Conservation (phyloP, 176 grass and related monocot species). For the Aegilops speltoides region DNA sequence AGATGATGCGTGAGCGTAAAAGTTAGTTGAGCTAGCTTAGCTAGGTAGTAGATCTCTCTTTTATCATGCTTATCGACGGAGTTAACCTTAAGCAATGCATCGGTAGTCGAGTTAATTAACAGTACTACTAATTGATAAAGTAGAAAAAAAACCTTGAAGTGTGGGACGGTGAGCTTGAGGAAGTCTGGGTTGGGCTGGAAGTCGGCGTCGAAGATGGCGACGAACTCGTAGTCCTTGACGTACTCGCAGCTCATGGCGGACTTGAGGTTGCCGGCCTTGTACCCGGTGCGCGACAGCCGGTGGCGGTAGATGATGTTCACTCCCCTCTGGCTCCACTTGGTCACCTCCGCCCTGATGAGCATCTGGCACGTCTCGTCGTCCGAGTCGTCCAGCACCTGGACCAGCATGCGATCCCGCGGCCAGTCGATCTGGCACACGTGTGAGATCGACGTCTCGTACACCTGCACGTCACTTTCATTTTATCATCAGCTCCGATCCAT, state of each 20-base stretch:
- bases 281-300: slow-evolving; percentile 72
- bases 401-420: slow-evolving; percentile 71
- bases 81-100: background rate
- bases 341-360: slow-evolving; percentile 82
- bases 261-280: slow-evolving; percentile 97
- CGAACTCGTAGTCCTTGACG: slow-evolving; percentile 76
- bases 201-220: slow-evolving; percentile 84
- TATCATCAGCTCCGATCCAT: too few species aligned
- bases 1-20: background rate
- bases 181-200: slow-evolving; percentile 94
- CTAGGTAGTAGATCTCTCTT: background rate
- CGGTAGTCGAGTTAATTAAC: too few species aligned
- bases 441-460: slow-evolving; percentile 91
- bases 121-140: too few species aligned
- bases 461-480: slow-evolving; percentile 28
- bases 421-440: slow-evolving; percentile 91
- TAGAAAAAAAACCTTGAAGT: slow-evolving; percentile 57
- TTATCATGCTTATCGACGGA: slow-evolving; percentile 29
- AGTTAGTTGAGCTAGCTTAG: too few species aligned
- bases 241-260: slow-evolving; percentile 97
- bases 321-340: slow-evolving; percentile 79
- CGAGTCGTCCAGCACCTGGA: slow-evolving; percentile 96
- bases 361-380: slow-evolving; percentile 74
- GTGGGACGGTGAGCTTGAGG: slow-evolving; percentile 90
- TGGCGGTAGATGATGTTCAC: slow-evolving; percentile 91